Conservation (phyloP, 495 filamentous ascomycete species). For the Tuber microsphaerosporum region DNA sequence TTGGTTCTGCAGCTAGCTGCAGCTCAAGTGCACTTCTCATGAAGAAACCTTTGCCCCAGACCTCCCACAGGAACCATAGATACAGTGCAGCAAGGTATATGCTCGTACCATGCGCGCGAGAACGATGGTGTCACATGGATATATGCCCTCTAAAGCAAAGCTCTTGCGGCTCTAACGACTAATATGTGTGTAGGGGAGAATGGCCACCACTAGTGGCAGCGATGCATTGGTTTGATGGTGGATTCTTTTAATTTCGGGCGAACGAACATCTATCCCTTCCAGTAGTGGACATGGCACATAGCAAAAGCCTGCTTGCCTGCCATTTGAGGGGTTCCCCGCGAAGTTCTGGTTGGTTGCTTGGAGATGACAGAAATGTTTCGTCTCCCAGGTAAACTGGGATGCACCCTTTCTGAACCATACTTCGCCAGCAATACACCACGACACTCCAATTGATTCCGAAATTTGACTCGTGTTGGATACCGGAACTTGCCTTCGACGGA, state of each 20-base stretch:
- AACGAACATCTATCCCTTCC: neutral
- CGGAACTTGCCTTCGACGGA: neutral
- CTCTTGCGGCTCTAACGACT: neutral
- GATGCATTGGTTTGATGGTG: neutral
- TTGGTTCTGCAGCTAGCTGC: constrained; percentile 1
- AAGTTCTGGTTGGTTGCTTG: neutral
- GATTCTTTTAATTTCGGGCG: neutral
- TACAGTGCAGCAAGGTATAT: neutral
- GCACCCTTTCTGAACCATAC: neutral
- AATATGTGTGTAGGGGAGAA: neutral
- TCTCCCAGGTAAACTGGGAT: neutral
- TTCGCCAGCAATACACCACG: neutral
- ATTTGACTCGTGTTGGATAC: neutral
- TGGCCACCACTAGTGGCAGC: neutral
- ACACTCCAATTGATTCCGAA: constrained; percentile 1
- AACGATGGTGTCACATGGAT: neutral
- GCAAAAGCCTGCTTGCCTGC: neutral
- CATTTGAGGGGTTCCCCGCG: neutral
- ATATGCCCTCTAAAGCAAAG: neutral
- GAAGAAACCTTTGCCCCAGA: neutral
- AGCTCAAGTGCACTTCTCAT: neutral
- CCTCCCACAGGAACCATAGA: neutral
- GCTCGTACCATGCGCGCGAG: neutral
- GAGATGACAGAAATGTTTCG: neutral
- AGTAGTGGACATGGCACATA: neutral